Conservation (phyloP, 192 early-diverging fungal genomes). For the Coemansia brasiliensis region DNA sequence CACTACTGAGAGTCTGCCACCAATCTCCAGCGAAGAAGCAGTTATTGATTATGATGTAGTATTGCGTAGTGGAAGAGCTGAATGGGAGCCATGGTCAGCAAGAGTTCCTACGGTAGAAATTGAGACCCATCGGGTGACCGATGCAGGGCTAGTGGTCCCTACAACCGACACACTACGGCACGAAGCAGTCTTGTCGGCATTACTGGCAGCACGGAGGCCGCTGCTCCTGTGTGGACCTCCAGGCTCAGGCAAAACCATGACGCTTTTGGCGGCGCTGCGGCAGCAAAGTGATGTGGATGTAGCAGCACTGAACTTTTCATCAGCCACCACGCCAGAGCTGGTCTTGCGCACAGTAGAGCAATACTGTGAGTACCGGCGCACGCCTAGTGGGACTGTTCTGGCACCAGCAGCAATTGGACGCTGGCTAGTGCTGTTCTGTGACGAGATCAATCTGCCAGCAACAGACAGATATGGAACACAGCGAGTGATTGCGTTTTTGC, state of each 20-base stretch:
- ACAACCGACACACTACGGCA: constrained; percentile 98
- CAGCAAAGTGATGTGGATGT: constrained; percentile 95
- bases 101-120: constrained; percentile 94
- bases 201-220: constrained; percentile 94
- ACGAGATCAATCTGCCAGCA: constrained; percentile 98
- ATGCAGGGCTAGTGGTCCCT: constrained; percentile 94
- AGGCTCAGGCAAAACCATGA: constrained; percentile 99
- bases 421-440: constrained; percentile 99
- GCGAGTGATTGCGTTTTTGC: constrained; percentile 93
- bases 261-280: constrained; percentile 91
- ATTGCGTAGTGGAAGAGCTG: constrained; percentile 64
- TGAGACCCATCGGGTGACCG: constrained; percentile 86
- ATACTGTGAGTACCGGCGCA: constrained; percentile 97
- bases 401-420: constrained; percentile 79
- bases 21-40: constrained; percentile 41
- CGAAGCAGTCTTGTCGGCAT: constrained; percentile 93
- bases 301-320: constrained; percentile 97
- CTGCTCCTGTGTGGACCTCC: constrained; percentile 98
- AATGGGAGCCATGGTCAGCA: constrained; percentile 88
- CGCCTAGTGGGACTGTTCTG: constrained; percentile 84
- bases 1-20: constrained; percentile 75
- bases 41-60: constrained; percentile 91
- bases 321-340: constrained; percentile 93
- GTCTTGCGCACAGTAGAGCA: constrained; percentile 96
- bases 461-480: constrained; percentile 97